Evolutionary conservation across 805 yeast genomes (phyloP).

Genomic region (Scheffersomyces stipitis): DNA sequence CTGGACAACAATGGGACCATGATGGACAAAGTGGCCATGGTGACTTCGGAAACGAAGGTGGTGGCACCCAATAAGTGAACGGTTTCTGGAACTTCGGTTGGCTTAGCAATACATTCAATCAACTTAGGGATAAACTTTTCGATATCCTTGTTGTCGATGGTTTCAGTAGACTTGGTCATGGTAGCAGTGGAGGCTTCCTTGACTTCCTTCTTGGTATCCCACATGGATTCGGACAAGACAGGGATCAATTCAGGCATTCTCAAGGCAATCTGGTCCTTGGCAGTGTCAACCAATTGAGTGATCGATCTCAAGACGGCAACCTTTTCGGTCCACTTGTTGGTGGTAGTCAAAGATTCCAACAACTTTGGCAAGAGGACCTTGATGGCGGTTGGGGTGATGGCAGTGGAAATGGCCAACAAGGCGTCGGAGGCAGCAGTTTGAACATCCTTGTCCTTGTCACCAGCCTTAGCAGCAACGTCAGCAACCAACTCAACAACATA

Average conservation of each 20-base stretch:
- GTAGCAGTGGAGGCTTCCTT: slow-evolving; percentile 95
- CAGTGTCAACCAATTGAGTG: slow-evolving; percentile 85
- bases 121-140: slow-evolving; percentile 98
- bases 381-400: slow-evolving; percentile 90
- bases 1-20: slow-evolving; percentile 98
- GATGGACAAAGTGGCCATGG: slow-evolving; percentile 98
- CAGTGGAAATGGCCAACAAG: slow-evolving; percentile 70
- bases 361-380: slow-evolving; percentile 86
- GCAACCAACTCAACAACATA: slow-evolving; percentile 77
- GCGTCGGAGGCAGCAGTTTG: slow-evolving; percentile 75
- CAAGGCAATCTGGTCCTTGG: slow-evolving; percentile 93
- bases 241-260: slow-evolving; percentile 99
- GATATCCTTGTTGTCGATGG: slow-evolving; percentile 99
- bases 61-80: slow-evolving; percentile 99
- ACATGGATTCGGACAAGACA: slow-evolving; percentile 97
- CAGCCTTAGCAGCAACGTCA: slow-evolving; percentile 72
- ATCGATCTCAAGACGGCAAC: slow-evolving; percentile 84
- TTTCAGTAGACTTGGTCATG: slow-evolving; percentile 94
- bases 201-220: slow-evolving; percentile 99
- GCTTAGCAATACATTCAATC: slow-evolving; percentile 95
- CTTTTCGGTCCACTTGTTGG: slow-evolving; percentile 98
- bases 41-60: slow-evolving; percentile 98
- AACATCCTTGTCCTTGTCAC: slow-evolving; percentile 83
- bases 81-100: slow-evolving; percentile 97
- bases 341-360: slow-evolving; percentile 60